Evolutionary conservation across 2,329 filamentous ascomycete genomes (phyloP), one percentile per base, ranked within the genome.

Genomic region (Phyllosticta citribraziliensis): DNA sequence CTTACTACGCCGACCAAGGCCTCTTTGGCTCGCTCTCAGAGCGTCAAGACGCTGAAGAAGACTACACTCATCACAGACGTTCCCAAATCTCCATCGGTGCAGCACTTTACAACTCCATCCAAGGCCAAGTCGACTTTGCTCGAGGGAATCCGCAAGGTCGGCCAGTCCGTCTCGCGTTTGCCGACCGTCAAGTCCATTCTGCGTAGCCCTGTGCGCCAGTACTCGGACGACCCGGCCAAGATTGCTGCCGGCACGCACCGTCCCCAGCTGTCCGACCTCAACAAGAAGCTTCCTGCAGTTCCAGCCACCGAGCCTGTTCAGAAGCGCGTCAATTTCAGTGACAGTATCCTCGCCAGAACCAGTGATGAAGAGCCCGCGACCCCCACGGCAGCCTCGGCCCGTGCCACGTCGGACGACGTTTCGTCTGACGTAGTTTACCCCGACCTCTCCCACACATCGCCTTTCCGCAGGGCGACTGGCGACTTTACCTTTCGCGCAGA

Each of bases 261-360:
- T 62, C 69, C 74, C 4, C 78, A 78, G 17, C 78, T 79, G 56
- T 70, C 70, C 17, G 65, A 74, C 51, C 70, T 80, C 12, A 78
- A 84, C 33, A 84, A 83, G 66, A 75, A 79, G 22, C 70, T 85
- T 33, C 80, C 80, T 57, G 70, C 77, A 2, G 70, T 72, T 25
- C 75, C 84, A 60, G 85, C 84, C 5, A 90, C 88, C 1, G 88
- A 88, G 8, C 85, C 86, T 33, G 82, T 85, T 24, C 88, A 85
- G 72, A 96, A 95, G 76, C 85, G 84, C 70, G 89, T 96, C 40
- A 86, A 88, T 57, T 96, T 96, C 68, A 91, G 88, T 0, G 87
- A 86, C 0, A 85, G 84, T 63, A 86, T 86, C 5, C 30, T 55
- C 19, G 51, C 24, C 20, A 53, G 14, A n/a, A 11, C 20, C 2